These are phyloP conservation scores for Lepidium africanum DNA, from an alignment of 345 rosid species.

Conservation along the genomic window DNA sequence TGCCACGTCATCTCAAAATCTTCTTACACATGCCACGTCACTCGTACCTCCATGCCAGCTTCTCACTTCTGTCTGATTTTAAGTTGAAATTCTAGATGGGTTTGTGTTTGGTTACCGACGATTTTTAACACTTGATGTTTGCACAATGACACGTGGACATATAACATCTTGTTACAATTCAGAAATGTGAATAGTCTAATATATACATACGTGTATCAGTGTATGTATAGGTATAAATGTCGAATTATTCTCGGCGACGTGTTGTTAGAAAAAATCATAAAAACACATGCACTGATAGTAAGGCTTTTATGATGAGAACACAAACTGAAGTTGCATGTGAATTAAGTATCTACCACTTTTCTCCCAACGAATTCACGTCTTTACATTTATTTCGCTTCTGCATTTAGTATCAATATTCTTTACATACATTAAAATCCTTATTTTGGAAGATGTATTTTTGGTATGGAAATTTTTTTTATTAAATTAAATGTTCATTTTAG, in stretches of 20 bases:
- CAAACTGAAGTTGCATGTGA: conserved; percentile 27
- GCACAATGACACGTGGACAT: background rate
- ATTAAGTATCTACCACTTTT: conserved; percentile 24
- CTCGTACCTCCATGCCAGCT: background rate
- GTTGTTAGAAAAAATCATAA: background rate
- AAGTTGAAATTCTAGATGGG: conserved; percentile 15
- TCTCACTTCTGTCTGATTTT: background rate
- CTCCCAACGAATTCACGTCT: conserved; percentile 25
- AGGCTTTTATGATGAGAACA: conserved; percentile 12
- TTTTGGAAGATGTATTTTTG: too few species aligned
- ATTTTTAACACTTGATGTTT: background rate
- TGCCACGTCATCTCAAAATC: conserved; percentile 10
- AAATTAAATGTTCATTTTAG: too few species aligned
- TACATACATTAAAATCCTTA: too few species aligned
- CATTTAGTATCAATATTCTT: background rate
- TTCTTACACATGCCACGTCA: conserved; percentile 13
- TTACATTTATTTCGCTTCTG: conserved; percentile 17
- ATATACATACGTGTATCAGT: background rate
- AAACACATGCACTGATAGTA: conserved; percentile 7
- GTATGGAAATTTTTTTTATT: too few species aligned
- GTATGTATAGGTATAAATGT: background rate
- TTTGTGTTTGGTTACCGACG: conserved; percentile 18
- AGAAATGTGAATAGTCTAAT: background rate
- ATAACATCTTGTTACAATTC: background rate
- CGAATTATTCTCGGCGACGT: background rate